Evolutionary conservation across 495 filamentous ascomycete species (phyloP), one percentile per base, ranked within the genome.

Genomic region (Aspergillus ostianus): DNA sequence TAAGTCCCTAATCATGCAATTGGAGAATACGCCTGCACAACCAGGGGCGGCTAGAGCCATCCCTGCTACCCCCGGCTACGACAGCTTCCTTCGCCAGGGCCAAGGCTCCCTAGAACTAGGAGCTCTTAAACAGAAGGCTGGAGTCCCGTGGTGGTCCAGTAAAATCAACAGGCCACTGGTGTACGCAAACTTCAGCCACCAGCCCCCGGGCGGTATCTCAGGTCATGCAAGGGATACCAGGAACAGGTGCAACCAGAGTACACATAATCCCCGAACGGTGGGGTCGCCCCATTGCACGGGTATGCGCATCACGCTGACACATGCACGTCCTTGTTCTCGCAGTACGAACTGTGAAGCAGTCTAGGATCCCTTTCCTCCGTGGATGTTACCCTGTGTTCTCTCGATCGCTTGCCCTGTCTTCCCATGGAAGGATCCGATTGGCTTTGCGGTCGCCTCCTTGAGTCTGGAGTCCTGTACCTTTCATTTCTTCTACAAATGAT

Each of bases 201-300:
- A 21, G 47, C 47, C 47, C 10, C 47, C 10, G 6, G n/a, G 18
- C 18, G 23, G 8, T 49, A 49, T 64, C 57, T 60, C 50, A 54
- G 59, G 48, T 30, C 54, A 68, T 32, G 70, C 67, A 72, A 72
- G 70, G 70, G 66, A 30, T 63, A 56, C 4, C 13, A 18, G 44
- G 18, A 58, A 19, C 47, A 52, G 54, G 59, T 66, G 52, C 36
- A 51, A 58, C 57, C 62, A 56, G 41, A 59, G 26, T 36, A 30
- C 18, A 12, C 41, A 4, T 2, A 20, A 47, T n/a, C 36, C 29
- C 27, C 54, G 58, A 30, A 69, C 62, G 64, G 60, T 53, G 51
- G 51, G 10, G 51, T 27, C 51, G 15, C 18, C 27, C 29, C 27
- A 36, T 29, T n/a, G 51, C 15, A 36, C 51, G 51, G 18, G 23